phyloP scores from a whole-genome alignment of 768 basidiomycete species.

The Termitomyces bulborhizus region DNA sequence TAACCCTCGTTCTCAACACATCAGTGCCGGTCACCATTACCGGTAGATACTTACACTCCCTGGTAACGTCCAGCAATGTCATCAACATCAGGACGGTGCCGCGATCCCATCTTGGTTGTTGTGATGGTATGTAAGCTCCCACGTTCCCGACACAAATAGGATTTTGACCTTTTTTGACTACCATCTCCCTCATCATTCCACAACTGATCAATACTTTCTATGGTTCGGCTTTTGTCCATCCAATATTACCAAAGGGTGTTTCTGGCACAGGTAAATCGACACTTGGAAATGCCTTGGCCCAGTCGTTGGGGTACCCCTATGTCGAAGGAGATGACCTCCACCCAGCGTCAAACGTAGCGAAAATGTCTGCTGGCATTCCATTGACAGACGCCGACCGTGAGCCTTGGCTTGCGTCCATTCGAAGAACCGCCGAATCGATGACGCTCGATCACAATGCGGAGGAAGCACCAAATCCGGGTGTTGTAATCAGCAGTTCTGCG shows the following conservation, averaged over 20 bases:
- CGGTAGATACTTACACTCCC: background rate
- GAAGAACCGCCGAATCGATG: slow-evolving; percentile 51
- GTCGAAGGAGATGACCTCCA: slow-evolving; percentile 90
- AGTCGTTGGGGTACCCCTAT: slow-evolving; percentile 61
- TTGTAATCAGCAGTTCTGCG: slow-evolving; percentile 86
- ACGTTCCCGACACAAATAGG: background rate
- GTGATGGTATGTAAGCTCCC: slow-evolving; percentile 20
- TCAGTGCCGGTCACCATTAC: background rate
- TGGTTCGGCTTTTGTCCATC: background rate
- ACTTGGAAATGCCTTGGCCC: slow-evolving; percentile 58
- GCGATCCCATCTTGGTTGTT: slow-evolving; percentile 14
- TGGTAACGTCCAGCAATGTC: background rate
- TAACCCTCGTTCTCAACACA: background rate
- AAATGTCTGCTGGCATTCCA: slow-evolving; percentile 77
- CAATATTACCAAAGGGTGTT: slow-evolving; percentile 45
- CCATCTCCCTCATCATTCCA: background rate
- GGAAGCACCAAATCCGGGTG: slow-evolving; percentile 30
- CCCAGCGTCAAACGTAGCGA: slow-evolving; percentile 72
- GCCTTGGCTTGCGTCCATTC: slow-evolving; percentile 80
- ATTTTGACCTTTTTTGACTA: background rate
- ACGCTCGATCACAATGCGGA: slow-evolving; percentile 1
- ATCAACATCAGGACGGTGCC: background rate
- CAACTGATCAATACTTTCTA: background rate
- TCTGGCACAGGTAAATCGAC: slow-evolving; percentile 72
- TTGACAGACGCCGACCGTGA: slow-evolving; percentile 77